Conservation (phyloP, 352 stramenopile species). For the Phytopythium boreale region DNA sequence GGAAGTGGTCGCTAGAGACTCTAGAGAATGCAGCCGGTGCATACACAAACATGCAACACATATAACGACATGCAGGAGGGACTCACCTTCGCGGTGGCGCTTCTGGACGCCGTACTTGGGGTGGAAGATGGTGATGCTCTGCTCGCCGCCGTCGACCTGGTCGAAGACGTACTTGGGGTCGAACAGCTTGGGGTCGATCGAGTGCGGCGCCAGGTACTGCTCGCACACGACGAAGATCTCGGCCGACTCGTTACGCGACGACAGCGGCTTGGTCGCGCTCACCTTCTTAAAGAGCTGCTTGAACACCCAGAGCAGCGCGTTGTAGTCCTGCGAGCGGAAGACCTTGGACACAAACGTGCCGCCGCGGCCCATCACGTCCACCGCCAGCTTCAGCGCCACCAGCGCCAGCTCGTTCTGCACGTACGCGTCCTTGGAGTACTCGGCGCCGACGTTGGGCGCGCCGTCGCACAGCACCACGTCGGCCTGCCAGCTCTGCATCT, state of each 20-base stretch:
- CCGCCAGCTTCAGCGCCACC: conserved; percentile 95
- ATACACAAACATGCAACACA: conserved; percentile 19
- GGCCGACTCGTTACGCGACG: conserved; percentile 97
- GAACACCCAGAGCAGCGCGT: conserved; percentile 97
- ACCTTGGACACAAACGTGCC: conserved; percentile 96
- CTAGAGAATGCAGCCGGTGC: conserved; percentile 85
- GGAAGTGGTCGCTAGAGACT: conserved; percentile 79
- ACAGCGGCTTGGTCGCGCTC: conserved; percentile 97
- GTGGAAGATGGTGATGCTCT: conserved; percentile 96
- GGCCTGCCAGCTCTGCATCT: conserved; percentile 90
- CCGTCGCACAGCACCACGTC: conserved; percentile 99
- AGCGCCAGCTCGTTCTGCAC: conserved; percentile 98
- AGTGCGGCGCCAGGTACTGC: conserved; percentile 94
- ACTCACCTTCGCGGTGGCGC: conserved; percentile 87
- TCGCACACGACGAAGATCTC: conserved; percentile 99
- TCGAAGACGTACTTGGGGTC: conserved; percentile 98
- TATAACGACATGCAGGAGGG: not conserved
- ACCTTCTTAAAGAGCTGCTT: conserved; percentile 99
- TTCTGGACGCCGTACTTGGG: conserved; percentile 96
- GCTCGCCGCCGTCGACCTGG: conserved; percentile 86
- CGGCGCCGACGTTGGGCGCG: conserved; percentile 97
- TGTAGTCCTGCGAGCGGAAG: conserved; percentile 99
- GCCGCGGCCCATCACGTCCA: conserved; percentile 94
- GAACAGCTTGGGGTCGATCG: conserved; percentile 97
- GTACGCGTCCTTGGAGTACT: conserved; percentile 99